phyloP scores from a whole-genome alignment of 257 asterid species.

The Fraxinus cuspidata region DNA sequence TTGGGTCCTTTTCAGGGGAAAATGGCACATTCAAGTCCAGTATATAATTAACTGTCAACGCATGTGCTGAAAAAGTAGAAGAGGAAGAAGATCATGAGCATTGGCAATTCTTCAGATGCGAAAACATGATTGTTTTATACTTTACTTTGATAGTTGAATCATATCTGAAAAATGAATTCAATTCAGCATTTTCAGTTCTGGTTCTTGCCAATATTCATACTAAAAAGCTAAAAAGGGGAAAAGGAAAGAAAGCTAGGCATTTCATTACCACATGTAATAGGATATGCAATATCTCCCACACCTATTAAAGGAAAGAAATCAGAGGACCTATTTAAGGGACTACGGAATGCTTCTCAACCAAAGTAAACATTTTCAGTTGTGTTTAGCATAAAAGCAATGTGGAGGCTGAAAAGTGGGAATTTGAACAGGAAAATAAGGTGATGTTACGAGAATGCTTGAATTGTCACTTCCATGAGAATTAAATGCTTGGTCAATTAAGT shows the following conservation, averaged over 20 bases:
- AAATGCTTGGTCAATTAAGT: background rate
- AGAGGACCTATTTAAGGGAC: background rate
- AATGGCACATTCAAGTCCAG: constrained; percentile 5
- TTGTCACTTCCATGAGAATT: background rate
- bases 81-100: no score
- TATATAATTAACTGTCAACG: no score
- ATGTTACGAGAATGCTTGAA: background rate
- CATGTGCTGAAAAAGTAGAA: no score
- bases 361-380: background rate
- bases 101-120: no score
- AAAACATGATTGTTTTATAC: background rate
- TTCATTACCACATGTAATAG: background rate
- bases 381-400: background rate
- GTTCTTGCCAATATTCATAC: background rate
- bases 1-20: background rate
- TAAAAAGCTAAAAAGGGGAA: background rate
- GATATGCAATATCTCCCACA: background rate
- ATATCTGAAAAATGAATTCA: background rate
- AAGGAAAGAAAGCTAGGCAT: no score
- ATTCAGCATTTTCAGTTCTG: background rate
- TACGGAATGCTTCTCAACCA: background rate
- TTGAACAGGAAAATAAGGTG: background rate
- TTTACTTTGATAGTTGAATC: background rate
- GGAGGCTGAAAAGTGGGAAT: background rate
- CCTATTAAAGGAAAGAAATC: background rate